phyloP scores from a whole-genome alignment of 495 filamentous ascomycete species.

The Cladorrhinum samala region DNA sequence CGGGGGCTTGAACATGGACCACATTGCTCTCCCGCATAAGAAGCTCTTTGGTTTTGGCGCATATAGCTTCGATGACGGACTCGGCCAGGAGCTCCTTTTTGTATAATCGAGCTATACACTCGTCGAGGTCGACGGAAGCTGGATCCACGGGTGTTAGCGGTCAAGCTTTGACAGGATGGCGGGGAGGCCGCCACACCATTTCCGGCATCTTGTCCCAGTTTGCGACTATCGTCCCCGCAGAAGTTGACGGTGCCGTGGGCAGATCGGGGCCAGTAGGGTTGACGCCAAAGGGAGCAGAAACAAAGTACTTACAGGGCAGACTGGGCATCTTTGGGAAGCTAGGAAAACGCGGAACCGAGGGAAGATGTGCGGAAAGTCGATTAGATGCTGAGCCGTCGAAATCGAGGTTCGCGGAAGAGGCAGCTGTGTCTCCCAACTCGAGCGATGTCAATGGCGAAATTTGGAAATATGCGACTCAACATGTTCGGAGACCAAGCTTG shows the following conservation, averaged over 20 bases:
- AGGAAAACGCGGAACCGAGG: no score
- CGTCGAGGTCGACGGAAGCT: slow-evolving; percentile 97
- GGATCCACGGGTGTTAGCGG: slow-evolving; percentile 6
- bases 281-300: not conserved
- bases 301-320: slow-evolving; percentile 63
- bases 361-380: no score
- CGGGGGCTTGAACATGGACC: slow-evolving; percentile 89
- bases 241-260: no score
- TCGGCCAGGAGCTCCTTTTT: slow-evolving; percentile 94
- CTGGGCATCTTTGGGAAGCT: slow-evolving; percentile 64
- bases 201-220: not conserved
- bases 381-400: not conserved
- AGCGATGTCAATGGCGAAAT: slow-evolving; percentile 27
- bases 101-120: slow-evolving; percentile 93
- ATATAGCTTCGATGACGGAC: slow-evolving; percentile 98
- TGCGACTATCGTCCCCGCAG: no score
- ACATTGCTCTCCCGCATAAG: slow-evolving; percentile 99
- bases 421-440: slow-evolving; percentile 25
- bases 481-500: slow-evolving; percentile 24
- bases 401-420: slow-evolving; percentile 19
- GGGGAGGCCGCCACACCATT: not conserved
- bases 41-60: slow-evolving; percentile 95
- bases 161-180: not conserved
- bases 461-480: slow-evolving; percentile 25
- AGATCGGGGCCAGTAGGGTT: no score